A percentile compares a stretch with the other conserved stretches of the same genome.
phyloP scores from a whole-genome alignment of 2,329 filamentous ascomycete genomes.

The Polytolypa hystricis region DNA sequence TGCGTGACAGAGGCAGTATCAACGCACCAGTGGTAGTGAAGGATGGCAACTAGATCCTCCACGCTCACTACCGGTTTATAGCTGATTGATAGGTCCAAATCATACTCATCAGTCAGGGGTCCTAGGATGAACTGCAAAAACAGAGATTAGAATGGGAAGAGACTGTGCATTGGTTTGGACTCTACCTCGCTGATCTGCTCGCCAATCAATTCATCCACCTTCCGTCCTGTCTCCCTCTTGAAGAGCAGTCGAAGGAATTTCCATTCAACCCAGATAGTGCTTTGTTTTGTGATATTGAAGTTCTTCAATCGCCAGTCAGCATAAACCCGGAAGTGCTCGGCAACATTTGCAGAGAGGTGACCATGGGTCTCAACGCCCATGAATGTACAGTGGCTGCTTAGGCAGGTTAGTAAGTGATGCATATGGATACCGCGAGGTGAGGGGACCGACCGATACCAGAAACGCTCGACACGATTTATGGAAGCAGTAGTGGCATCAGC shows the following conservation, averaged over 20 bases:
- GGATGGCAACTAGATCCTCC: slow-evolving; percentile 1
- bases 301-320: background rate
- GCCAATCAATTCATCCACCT: slow-evolving; percentile 7
- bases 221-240: slow-evolving; percentile 6
- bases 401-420: background rate
- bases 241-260: slow-evolving; percentile 7
- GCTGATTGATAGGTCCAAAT: slow-evolving; percentile 1
- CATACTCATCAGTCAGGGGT: slow-evolving; percentile 4
- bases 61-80: slow-evolving; percentile 2
- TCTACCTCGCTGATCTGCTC: slow-evolving; percentile 2
- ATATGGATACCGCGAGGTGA: background rate
- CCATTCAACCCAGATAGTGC: too few species aligned
- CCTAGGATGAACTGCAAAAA: slow-evolving; percentile 3
- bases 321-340: too few species aligned
- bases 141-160: background rate
- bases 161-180: background rate
- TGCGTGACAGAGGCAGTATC: slow-evolving; percentile 1
- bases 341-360: slow-evolving; percentile 5
- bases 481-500: slow-evolving; percentile 3
- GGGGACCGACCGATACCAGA: slow-evolving; percentile 5
- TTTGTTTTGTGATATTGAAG: background rate
- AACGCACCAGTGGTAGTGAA: slow-evolving; percentile 4
- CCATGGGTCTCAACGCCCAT: background rate
- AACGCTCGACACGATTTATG: slow-evolving; percentile 6
- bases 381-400: slow-evolving; percentile 2